Conservation (phyloP, 2,329 filamentous ascomycete genomes). For the Alternaria viburni region DNA sequence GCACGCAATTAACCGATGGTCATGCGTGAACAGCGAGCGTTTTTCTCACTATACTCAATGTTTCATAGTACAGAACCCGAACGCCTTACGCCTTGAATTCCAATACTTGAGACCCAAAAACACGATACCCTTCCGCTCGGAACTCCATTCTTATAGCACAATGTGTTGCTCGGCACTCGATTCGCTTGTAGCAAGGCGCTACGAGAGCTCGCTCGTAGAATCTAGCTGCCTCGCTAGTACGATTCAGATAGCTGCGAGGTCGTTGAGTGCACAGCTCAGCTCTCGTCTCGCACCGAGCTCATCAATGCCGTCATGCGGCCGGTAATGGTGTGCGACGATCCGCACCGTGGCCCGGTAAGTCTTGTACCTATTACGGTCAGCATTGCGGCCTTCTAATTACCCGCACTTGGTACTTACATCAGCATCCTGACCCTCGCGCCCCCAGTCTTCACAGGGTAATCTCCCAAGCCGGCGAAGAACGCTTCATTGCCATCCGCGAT, state of each 20-base stretch:
- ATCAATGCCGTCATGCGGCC: slow-evolving; percentile 48
- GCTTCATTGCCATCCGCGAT: slow-evolving; percentile 45
- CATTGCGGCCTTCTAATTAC: neutral
- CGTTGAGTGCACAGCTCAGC: slow-evolving; percentile 49
- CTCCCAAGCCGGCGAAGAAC: slow-evolving; percentile 53
- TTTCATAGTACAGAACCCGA: neutral
- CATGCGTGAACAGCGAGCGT: neutral
- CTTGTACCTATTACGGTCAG: slow-evolving; percentile 48
- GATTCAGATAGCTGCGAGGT: slow-evolving; percentile 37
- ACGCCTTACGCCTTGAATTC: neutral
- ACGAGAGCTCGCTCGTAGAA: neutral
- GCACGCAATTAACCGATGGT: neutral
- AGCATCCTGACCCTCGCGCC: slow-evolving; percentile 47
- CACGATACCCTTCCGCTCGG: neutral
- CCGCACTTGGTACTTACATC: slow-evolving; percentile 45
- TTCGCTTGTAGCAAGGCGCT: slow-evolving; percentile 1
- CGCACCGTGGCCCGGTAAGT: slow-evolving; percentile 52
- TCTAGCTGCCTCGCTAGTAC: neutral
- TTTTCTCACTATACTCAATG: neutral
- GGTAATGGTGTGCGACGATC: slow-evolving; percentile 54
- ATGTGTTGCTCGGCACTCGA: neutral
- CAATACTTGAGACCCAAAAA: neutral
- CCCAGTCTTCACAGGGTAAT: slow-evolving; percentile 39
- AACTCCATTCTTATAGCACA: neutral
- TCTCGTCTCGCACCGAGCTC: slow-evolving; percentile 53